Conservation (phyloP, 352 stramenopile species). For the Globisporangium middletonii region DNA sequence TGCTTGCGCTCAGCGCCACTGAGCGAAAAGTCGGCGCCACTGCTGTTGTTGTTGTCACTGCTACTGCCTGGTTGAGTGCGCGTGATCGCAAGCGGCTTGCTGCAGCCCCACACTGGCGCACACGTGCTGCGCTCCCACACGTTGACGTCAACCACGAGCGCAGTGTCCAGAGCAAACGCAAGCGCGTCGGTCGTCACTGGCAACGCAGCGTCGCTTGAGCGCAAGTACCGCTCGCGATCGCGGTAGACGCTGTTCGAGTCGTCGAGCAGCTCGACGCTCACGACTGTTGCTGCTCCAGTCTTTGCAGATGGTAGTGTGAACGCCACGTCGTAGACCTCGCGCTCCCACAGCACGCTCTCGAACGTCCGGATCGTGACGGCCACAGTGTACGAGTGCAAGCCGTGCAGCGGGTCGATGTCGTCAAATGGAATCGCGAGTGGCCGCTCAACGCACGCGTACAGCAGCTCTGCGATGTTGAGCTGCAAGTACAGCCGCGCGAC, state of each 20-base stretch:
- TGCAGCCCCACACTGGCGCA: conserved; percentile 44
- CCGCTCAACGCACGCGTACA: conserved; percentile 33
- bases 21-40: conserved; percentile 19
- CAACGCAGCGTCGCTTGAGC: conserved; percentile 10
- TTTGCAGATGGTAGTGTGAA: conserved; percentile 11
- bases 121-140: conserved; percentile 45
- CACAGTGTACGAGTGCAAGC: conserved; percentile 40
- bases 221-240: conserved; percentile 33
- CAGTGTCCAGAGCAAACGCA: conserved; percentile 26
- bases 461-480: conserved; percentile 36
- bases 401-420: conserved; percentile 36
- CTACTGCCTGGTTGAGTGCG: background rate
- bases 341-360: conserved; percentile 40
- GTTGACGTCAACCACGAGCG: conserved; percentile 45
- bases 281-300: background rate
- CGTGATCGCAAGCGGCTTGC: conserved; percentile 19
- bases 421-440: conserved; percentile 21
- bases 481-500: conserved; percentile 44
- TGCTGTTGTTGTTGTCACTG: background rate
- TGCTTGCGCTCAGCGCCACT: conserved; percentile 12
- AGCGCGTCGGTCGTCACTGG: conserved; percentile 38
- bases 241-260: conserved; percentile 21
- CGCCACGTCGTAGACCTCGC: conserved; percentile 40
- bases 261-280: conserved; percentile 27
- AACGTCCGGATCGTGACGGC: conserved; percentile 41